A percentile compares a stretch with the other conserved stretches of the same genome.
phyloP scores from a whole-genome alignment of 2,329 filamentous ascomycete species.

The Fusarium napiforme region DNA sequence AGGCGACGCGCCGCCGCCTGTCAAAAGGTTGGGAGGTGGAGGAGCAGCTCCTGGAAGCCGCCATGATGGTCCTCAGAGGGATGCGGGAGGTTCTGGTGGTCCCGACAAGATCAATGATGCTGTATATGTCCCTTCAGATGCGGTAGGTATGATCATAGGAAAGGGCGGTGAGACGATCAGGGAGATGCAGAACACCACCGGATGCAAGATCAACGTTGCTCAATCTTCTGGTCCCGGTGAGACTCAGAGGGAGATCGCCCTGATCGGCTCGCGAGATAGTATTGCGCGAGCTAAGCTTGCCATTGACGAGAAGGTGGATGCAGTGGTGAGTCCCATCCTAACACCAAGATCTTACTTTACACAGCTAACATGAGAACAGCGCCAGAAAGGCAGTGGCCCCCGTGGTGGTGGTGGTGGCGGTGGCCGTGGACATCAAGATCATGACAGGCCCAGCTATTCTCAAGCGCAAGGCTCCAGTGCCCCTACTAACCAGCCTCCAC shows the following conservation, averaged over 20 bases:
- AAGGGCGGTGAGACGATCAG: constrained; percentile 95
- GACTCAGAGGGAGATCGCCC: constrained; percentile 84
- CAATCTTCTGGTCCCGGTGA: constrained; percentile 82
- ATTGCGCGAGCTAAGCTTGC: constrained; percentile 84
- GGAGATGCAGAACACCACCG: constrained; percentile 87
- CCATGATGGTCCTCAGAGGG: constrained; percentile 47
- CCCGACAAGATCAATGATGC: constrained; percentile 82
- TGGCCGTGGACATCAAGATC: constrained; percentile 62
- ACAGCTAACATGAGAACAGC: constrained; percentile 52
- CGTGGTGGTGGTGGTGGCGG: constrained; percentile 55
- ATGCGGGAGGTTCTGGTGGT: constrained; percentile 54
- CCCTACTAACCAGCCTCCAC: constrained; percentile 55
- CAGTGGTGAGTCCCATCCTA: constrained; percentile 70
- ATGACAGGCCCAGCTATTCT: constrained; percentile 64
- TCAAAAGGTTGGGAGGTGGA: constrained; percentile 42
- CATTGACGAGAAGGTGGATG: constrained; percentile 92
- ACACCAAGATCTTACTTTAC: not conserved
- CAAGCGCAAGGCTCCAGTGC: constrained; percentile 59
- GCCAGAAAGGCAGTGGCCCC: constrained; percentile 62
- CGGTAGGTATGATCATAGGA: constrained; percentile 96
- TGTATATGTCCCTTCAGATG: constrained; percentile 87
- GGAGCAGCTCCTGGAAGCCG: constrained; percentile 41
- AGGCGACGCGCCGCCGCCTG: constrained; percentile 56
- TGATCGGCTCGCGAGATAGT: constrained; percentile 80
- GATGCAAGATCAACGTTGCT: constrained; percentile 95